phyloP scores from a whole-genome alignment of 1,284 basidiomycete genomes.

The Vanrija pseudolonga region DNA sequence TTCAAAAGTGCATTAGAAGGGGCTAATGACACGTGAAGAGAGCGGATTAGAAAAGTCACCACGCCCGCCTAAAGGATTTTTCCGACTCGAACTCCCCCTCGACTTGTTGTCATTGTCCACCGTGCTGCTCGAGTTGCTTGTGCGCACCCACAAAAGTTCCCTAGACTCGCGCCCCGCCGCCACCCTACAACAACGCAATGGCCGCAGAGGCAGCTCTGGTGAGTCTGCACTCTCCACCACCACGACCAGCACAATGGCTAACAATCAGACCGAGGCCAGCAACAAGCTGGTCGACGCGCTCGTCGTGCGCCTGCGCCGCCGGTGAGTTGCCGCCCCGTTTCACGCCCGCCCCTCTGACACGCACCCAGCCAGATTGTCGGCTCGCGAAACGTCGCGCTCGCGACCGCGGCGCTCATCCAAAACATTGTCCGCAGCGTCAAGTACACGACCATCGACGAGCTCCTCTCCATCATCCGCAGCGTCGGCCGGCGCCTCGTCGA shows the following conservation, averaged over 20 bases:
- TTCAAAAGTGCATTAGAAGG: too few species aligned
- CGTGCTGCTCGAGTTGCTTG: too few species aligned
- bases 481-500: constrained; percentile 77
- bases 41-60: too few species aligned
- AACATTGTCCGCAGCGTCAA: constrained; percentile 83
- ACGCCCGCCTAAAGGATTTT: too few species aligned
- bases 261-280: constrained; percentile 21
- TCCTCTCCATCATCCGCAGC: constrained; percentile 72
- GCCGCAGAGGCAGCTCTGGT: constrained; percentile 7
- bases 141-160: too few species aligned
- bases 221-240: background rate
- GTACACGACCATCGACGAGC: constrained; percentile 81
- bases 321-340: constrained; percentile 56
- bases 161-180: too few species aligned
- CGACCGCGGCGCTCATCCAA: constrained; percentile 80
- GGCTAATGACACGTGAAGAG: too few species aligned
- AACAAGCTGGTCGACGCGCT: constrained; percentile 61
- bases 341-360: background rate
- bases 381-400: constrained; percentile 79
- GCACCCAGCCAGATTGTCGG: constrained; percentile 76
- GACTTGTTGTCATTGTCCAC: too few species aligned
- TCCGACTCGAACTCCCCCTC: too few species aligned
- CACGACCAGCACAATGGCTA: too few species aligned
- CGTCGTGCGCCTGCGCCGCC: constrained; percentile 61
- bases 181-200: background rate